These are phyloP conservation scores for Magnolia kwangsiensis DNA, from an alignment of 164 flowering plant genomes.

Conservation along the genomic window DNA sequence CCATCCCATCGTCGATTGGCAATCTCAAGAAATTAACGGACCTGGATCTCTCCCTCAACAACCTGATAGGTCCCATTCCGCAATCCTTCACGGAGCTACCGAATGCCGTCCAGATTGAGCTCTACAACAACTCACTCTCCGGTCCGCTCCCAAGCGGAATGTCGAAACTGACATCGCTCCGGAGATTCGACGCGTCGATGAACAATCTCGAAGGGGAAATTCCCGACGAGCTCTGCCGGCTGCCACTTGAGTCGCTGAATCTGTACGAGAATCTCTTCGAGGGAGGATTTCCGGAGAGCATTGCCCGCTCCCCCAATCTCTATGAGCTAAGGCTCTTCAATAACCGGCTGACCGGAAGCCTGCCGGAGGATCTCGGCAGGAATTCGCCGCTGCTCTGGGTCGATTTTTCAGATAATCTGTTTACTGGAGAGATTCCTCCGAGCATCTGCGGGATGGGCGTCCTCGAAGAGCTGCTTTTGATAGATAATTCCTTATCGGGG, in stretches of 20 bases:
- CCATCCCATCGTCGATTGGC: conserved; percentile 72
- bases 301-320: conserved; percentile 34
- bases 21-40: conserved; percentile 45
- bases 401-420: conserved; percentile 47
- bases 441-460: conserved; percentile 32
- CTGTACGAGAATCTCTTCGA: conserved; percentile 53
- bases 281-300: conserved; percentile 36
- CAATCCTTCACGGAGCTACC: conserved; percentile 46
- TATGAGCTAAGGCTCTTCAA: conserved; percentile 40
- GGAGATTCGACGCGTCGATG: conserved; percentile 63
- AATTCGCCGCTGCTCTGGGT: conserved; percentile 35
- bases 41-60: conserved; percentile 66
- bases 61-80: conserved; percentile 66
- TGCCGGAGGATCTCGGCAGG: conserved; percentile 45
- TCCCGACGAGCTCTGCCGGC: conserved; percentile 58
- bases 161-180: conserved; percentile 40
- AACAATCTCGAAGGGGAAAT: conserved; percentile 63
- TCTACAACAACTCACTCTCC: conserved; percentile 68
- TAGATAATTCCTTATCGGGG: conserved; percentile 42
- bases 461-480: conserved; percentile 40
- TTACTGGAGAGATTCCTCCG: conserved; percentile 68
- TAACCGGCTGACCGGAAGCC: conserved; percentile 34
- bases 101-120: conserved; percentile 64
- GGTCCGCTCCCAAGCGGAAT: conserved; percentile 68
- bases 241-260: conserved; percentile 71